These are phyloP conservation scores for Candida alai DNA, from an alignment of 805 yeast genomes.

Conservation along the genomic window DNA sequence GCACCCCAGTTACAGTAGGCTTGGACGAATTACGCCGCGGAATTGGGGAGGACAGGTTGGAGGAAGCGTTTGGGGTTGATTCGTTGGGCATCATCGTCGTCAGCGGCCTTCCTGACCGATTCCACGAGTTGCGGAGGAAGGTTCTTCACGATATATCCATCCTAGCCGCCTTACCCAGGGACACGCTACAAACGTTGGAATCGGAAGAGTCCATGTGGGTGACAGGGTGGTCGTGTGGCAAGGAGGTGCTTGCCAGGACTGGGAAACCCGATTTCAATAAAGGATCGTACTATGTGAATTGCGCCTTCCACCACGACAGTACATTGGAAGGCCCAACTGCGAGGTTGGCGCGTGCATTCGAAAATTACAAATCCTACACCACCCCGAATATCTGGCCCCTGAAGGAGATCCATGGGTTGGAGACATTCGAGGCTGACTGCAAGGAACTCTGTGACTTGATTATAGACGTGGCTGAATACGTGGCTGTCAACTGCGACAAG, in stretches of 20 bases:
- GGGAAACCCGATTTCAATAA: conserved; percentile 48
- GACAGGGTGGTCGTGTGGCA: conserved; percentile 61
- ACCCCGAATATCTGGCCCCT: conserved; percentile 53
- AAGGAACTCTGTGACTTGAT: conserved; percentile 42
- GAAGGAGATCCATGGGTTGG: conserved; percentile 15
- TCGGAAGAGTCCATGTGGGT: conserved; percentile 48
- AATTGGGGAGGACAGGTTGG: conserved; percentile 25
- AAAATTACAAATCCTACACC: conserved; percentile 41
- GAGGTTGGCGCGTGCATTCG: conserved; percentile 27
- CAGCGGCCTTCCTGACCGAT: conserved; percentile 38
- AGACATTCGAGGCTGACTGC: conserved; percentile 31
- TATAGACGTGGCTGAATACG: conserved; percentile 43
- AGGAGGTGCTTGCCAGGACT: conserved; percentile 40
- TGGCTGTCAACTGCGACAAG: conserved; percentile 53
- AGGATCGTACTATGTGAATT: conserved; percentile 57
- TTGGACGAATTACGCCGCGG: conserved; percentile 29
- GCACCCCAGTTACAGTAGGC: conserved; percentile 31
- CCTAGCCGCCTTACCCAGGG: conserved; percentile 37
- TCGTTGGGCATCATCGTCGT: conserved; percentile 54
- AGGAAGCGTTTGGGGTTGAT: conserved; percentile 50
- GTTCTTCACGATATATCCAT: conserved; percentile 42
- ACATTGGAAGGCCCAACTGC: conserved; percentile 44
- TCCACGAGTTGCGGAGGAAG: conserved; percentile 32
- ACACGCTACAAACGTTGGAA: conserved; percentile 37
- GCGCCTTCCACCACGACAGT: conserved; percentile 48